These are phyloP conservation scores for Xerocomellus dryophilus DNA, from an alignment of 768 basidiomycete species.

Conservation along the genomic window DNA sequence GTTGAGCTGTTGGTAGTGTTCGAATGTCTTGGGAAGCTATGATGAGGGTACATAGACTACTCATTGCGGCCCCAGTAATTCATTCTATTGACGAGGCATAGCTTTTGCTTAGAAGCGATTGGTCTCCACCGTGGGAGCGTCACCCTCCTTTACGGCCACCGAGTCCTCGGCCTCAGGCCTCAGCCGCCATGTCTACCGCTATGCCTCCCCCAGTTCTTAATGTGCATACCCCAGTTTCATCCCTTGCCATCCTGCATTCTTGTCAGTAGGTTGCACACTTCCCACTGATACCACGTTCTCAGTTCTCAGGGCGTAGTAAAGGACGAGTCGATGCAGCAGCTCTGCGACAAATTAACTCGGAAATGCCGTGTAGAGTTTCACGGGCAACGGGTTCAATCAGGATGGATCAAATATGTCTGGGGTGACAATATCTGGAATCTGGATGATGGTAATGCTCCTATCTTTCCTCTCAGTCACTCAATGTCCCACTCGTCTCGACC, in stretches of 20 bases:
- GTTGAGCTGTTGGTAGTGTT: slow-evolving; percentile 63
- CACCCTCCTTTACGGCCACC: no score
- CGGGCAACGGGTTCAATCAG: slow-evolving; percentile 62
- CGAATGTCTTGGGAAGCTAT: background rate
- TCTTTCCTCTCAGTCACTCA: background rate
- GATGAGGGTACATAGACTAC: slow-evolving; percentile 7
- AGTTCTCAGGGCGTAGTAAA: slow-evolving; percentile 45
- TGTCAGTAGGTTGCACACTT: slow-evolving; percentile 42
- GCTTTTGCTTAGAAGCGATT: slow-evolving; percentile 2
- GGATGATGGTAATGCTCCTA: slow-evolving; percentile 67
- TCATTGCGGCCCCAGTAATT: background rate
- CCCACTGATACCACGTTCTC: slow-evolving; percentile 4
- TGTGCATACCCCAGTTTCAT: slow-evolving; percentile 73
- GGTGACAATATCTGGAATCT: slow-evolving; percentile 78
- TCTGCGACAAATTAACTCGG: slow-evolving; percentile 69
- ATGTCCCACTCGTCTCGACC: background rate
- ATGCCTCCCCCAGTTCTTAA: slow-evolving; percentile 50
- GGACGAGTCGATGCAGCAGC: slow-evolving; percentile 58
- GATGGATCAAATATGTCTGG: slow-evolving; percentile 88
- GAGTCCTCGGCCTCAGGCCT: no score
- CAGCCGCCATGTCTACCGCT: slow-evolving; percentile 31
- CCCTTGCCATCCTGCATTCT: slow-evolving; percentile 74
- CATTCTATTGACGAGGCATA: background rate
- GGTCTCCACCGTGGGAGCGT: slow-evolving; percentile 7
- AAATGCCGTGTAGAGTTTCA: slow-evolving; percentile 59